Base-by-base conservation (phyloP, 1,139 yeast species). In the Kodamaea derodonti region DNA sequence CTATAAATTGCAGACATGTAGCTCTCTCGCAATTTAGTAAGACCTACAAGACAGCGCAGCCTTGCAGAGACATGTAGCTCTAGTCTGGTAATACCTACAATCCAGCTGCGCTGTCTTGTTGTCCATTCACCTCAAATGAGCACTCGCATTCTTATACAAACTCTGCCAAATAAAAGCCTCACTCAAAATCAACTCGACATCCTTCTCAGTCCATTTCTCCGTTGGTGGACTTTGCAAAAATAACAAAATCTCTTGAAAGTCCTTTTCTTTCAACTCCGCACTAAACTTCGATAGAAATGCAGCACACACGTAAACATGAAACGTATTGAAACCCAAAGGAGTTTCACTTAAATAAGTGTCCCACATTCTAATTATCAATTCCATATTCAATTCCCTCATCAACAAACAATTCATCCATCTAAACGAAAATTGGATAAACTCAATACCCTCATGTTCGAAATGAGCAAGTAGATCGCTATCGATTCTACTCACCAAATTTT, bases 341-440 rank as follows among this genome's bases (percentile, higher is more conserved):
- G 84, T 85, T 55, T 92, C 97, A 33, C 95, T 80, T 35, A 92
- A 62, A 56, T 92, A 92, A 0, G 99, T 90, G 54, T 92, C 99
- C 98, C 98, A 92, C 95, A 92, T 92, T 36, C 99, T 70, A 20
- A 88, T 79, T 7, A 92, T 85, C 40, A 87, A 73, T 26, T 70
- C 68, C 49, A 92, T 79, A 30, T 82, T 78, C 29, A 92, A 70
- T 53, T 92, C 99, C 46, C 99, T 74, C 99, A 92, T 92, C 36
- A 92, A 66, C 49, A 92, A 65, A 62, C 99, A 92, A 60, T 94
- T 92, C 97, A 94, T 94, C 99, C 99, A 92, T 46, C 99, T 72
- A 62, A 92, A 94, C 20, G 96, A 78, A 60, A 92, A 92, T 56
- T 94, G 98, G 46, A 94, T 79, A 53, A 92, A 92, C 56, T 92